These are phyloP conservation scores for Sabuloglossum arenarium DNA, from an alignment of 495 filamentous ascomycete genomes.

Conservation along the genomic window DNA sequence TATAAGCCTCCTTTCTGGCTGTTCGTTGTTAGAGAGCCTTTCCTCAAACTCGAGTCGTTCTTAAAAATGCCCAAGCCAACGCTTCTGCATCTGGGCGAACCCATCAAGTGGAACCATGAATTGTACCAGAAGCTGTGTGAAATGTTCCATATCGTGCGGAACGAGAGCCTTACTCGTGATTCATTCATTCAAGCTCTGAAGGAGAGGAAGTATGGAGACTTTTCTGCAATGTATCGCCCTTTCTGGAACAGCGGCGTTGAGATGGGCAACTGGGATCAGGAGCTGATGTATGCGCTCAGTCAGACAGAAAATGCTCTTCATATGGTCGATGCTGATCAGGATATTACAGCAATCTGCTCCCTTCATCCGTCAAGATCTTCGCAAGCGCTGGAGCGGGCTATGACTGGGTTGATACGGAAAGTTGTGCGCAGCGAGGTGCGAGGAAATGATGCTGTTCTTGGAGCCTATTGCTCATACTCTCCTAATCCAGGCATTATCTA, in stretches of 20 bases:
- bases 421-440: conserved; percentile 46
- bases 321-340: background rate
- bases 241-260: conserved; percentile 66
- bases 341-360: conserved; percentile 25
- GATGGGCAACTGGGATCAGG: conserved; percentile 57
- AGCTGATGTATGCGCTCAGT: conserved; percentile 27
- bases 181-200: conserved; percentile 38
- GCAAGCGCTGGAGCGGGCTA: conserved; percentile 56
- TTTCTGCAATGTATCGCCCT: conserved; percentile 51
- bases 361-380: conserved; percentile 41
- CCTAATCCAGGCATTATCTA: conserved; percentile 35
- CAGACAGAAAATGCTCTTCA: background rate
- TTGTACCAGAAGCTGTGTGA: conserved; percentile 32
- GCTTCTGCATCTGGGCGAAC: conserved; percentile 47
- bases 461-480: background rate
- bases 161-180: conserved; percentile 13
- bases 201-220: conserved; percentile 46
- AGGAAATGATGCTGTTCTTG: background rate
- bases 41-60: background rate
- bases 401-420: conserved; percentile 53
- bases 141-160: conserved; percentile 36
- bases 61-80: background rate
- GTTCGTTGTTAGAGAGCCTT: background rate
- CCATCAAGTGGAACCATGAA: conserved; percentile 42
- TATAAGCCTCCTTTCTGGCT: background rate